These are phyloP conservation scores for Kwoniella sp. DNA, from an alignment of 768 basidiomycete species.

Conservation along the genomic window DNA sequence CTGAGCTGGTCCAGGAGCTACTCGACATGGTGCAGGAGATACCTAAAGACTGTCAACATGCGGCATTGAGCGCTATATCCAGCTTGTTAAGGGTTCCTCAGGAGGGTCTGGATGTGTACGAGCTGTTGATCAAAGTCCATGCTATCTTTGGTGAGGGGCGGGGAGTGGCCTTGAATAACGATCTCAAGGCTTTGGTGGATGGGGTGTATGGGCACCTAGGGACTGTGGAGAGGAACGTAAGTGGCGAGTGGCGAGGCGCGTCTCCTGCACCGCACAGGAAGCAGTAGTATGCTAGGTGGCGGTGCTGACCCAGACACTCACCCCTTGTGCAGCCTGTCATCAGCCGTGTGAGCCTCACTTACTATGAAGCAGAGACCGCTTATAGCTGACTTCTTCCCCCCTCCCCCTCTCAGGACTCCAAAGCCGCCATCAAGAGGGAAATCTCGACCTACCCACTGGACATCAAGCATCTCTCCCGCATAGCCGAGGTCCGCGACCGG, in stretches of 20 bases:
- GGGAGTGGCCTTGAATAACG: conserved; percentile 20
- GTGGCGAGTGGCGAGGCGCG: conserved; percentile 1
- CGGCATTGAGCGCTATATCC: conserved; percentile 37
- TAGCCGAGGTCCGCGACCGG: conserved; percentile 32
- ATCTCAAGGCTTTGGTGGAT: conserved; percentile 35
- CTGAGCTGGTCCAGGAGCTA: conserved; percentile 28
- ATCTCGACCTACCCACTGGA: conserved; percentile 23
- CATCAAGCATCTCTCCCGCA: conserved; percentile 24
- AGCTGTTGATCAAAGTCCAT: conserved; percentile 33
- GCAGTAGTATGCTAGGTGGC: not conserved
- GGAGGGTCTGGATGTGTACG: conserved; percentile 34
- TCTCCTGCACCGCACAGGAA: not conserved
- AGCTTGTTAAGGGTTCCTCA: conserved; percentile 30
- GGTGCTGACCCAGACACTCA: not conserved
- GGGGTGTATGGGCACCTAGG: conserved; percentile 42
- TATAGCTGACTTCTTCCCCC: not conserved
- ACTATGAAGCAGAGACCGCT: not conserved
- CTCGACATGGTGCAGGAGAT: conserved; percentile 40
- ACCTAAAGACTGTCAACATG: conserved; percentile 42
- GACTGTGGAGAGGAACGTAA: conserved; percentile 43
- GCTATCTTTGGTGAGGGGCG: conserved; percentile 28
- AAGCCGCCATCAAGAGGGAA: conserved; percentile 42
- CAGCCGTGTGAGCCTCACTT: conserved; percentile 37
- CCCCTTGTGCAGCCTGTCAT: conserved; percentile 30
- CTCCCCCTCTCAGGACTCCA: conserved; percentile 25